Base-by-base conservation (phyloP, 1,284 basidiomycete genomes). In the Pseudozyma thailandica region DNA sequence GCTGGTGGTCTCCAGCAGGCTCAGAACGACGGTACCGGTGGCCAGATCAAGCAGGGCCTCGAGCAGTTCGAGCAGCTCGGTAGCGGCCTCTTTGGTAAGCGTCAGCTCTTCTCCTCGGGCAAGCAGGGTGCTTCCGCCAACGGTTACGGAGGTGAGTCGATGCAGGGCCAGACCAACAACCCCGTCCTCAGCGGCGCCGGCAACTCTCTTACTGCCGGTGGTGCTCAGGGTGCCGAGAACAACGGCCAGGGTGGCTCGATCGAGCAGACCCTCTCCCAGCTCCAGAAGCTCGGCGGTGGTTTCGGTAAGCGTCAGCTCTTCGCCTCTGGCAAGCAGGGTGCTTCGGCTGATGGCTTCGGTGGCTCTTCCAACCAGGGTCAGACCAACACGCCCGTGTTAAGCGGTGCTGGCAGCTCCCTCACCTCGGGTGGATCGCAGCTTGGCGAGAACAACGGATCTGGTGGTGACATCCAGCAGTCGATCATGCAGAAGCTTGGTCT, bases 341-440 rank as follows among this genome's bases (percentile, higher is more conserved):
- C 58, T 45, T 61, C 59, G 12, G 59, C 59, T 43, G 48, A 62
- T 16, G 59, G 59, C 13, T 55, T 54, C 28, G 57, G 57, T 27
- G 57, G 57, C 50, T 43, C 44, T 23, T 48, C 50, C 20, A 18
- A 18, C 18, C 50, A 60, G 57, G 50, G 57, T 23, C 50, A 60
- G 50, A 30, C 31, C 45, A 60, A 53, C 41, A 23, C 38, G 7
- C 57, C 57, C 10, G 57, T 60, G 18, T 42, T 60, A 26, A 31
- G 25, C 23, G 57, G 57, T 27, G 18, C 39, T 18, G 50, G 57
- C 38, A 60, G 35, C 50, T 44, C 39, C 25, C 37, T 60, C 38
- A 60, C 57, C 38, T n/a, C 25, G 26, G 57, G 57, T 26, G 57
- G 57, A 6, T 18, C 38, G 33, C 50, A 60, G 50, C 18, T 45